Evolutionary conservation across 2,329 filamentous ascomycete genomes (phyloP).

Genomic region (Claviceps sp.): DNA sequence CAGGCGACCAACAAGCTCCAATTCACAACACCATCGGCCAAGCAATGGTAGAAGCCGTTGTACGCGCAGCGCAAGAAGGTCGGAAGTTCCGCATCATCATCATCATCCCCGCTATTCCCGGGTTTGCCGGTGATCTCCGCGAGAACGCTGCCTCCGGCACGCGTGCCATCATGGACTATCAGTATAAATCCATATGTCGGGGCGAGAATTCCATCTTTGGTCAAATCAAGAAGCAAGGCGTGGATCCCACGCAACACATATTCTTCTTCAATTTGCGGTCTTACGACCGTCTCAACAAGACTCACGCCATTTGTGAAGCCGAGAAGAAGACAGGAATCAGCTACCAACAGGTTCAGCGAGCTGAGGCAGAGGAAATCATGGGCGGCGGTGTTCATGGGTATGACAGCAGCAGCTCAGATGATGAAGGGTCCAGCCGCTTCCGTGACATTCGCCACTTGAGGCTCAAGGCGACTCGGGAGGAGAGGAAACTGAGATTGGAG

Average conservation of each 20-base stretch:
- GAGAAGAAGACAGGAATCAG: slow-evolving; percentile 72
- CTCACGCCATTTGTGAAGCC: slow-evolving; percentile 54
- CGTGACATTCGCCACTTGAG: slow-evolving; percentile 1
- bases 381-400: slow-evolving; percentile 53
- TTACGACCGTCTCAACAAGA: slow-evolving; percentile 86
- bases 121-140: slow-evolving; percentile 83
- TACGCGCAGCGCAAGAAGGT: slow-evolving; percentile 65
- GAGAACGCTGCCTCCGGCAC: slow-evolving; percentile 76
- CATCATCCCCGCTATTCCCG: slow-evolving; percentile 80
- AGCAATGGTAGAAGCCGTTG: slow-evolving; percentile 82
- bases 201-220: slow-evolving; percentile 86
- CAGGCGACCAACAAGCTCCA: slow-evolving; percentile 72
- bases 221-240: slow-evolving; percentile 56
- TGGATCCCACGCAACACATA: slow-evolving; percentile 68
- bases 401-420: slow-evolving; percentile 24
- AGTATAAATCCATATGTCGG: slow-evolving; percentile 90
- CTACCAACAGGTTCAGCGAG: slow-evolving; percentile 77
- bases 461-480: slow-evolving; percentile 22
- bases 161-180: slow-evolving; percentile 94
- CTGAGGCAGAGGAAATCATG: slow-evolving; percentile 84
- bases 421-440: slow-evolving; percentile 1
- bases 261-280: slow-evolving; percentile 90
- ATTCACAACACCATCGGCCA: slow-evolving; percentile 79
- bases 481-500: neutral
- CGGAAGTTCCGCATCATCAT: slow-evolving; percentile 87